Base-by-base conservation (phyloP, 2,329 filamentous ascomycete genomes). In the Sporothrix mexicana region DNA sequence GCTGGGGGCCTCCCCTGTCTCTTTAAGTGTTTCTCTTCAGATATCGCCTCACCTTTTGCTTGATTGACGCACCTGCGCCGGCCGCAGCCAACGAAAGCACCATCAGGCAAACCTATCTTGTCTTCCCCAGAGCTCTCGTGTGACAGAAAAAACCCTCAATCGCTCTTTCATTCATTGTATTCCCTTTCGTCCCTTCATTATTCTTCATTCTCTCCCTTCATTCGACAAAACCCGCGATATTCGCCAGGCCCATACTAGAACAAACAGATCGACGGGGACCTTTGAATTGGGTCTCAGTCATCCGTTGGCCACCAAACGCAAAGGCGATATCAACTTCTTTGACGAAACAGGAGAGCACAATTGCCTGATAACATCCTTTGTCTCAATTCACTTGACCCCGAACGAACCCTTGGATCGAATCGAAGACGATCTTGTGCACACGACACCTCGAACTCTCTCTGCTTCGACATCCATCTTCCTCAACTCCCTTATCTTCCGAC, bases 1-100 rank as follows among this genome's bases (percentile, higher is more conserved):
- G 41, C 66, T 68, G 66, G 66, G 66, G 66, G 23, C 15, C 25
- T 30, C 36, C 23, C n/a, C 25, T 51, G 36, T 45, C 45, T 30
- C 51, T 45, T 69, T 53, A 7, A 7, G 30, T n/a, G 30, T 36
- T 36, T 36, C 30, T 36, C 30, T n/a, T 17, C 25, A 67, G 25
- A 68, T 57, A 57, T 55, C 67, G 49, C 67, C 67, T 69, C 67
- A 69, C 51, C 51, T 36, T 36, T 36, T 36, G 30, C 30, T 69
- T 41, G 25, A 53, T 55, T 51, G 66, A 41, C 49, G 47, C 49
- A 57, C 66, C 66, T 43, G 36, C 17, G 30, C 49, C 9, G 20
- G 67, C 30, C 20, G 36, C 49, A 68, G 25, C 45, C 10, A 20
- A 36, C 20, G 12, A 51, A 23, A 55, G 51, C 41, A 45, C n/a